Percentiles rank a stretch among this genome's conserved stretches.
These are phyloP conservation scores for Schizothecium vesticola DNA, from an alignment of 495 filamentous ascomycete species.

Conservation along the genomic window DNA sequence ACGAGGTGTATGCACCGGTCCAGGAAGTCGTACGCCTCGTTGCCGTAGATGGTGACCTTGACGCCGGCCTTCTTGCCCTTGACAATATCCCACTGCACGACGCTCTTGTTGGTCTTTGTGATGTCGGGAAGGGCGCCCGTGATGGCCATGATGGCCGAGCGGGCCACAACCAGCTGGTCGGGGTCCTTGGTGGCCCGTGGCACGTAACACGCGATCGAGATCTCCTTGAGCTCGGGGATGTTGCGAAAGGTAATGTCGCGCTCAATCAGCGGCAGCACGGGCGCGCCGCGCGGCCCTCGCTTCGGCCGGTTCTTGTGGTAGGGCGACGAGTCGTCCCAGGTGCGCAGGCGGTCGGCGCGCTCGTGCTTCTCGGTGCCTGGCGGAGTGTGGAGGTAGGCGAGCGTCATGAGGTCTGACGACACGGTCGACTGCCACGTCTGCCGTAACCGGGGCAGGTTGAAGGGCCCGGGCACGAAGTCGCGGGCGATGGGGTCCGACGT, in stretches of 20 bases:
- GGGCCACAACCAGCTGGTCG: constrained; percentile 68
- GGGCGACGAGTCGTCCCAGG: constrained; percentile 84
- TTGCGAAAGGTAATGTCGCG: constrained; percentile 78
- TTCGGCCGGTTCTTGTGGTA: constrained; percentile 88
- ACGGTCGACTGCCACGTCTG: constrained; percentile 86
- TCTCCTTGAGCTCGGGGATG: constrained; percentile 71
- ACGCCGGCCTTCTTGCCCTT: constrained; percentile 58
- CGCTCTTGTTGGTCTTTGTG: constrained; percentile 60
- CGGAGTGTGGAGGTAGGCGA: constrained; percentile 73
- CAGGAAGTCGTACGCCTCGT: constrained; percentile 83
- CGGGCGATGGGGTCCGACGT: constrained; percentile 82
- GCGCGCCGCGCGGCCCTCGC: constrained; percentile 68
- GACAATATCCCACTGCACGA: constrained; percentile 56
- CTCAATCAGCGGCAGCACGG: constrained; percentile 62
- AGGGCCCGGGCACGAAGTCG: constrained; percentile 87
- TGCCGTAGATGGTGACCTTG: constrained; percentile 62
- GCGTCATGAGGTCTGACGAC: constrained; percentile 82
- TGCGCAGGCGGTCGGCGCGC: constrained; percentile 62
- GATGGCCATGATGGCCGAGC: constrained; percentile 78
- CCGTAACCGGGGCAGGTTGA: constrained; percentile 78
- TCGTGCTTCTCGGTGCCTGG: constrained; percentile 57
- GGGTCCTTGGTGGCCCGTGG: constrained; percentile 56
- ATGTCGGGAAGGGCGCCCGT: constrained; percentile 69
- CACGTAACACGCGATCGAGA: constrained; percentile 74
- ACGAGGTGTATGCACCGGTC: constrained; percentile 82